Percentiles rank a stretch among this genome's conserved stretches.
These are phyloP conservation scores for Trametes sanguinea DNA, from an alignment of 768 basidiomycete genomes.

Conservation along the genomic window DNA sequence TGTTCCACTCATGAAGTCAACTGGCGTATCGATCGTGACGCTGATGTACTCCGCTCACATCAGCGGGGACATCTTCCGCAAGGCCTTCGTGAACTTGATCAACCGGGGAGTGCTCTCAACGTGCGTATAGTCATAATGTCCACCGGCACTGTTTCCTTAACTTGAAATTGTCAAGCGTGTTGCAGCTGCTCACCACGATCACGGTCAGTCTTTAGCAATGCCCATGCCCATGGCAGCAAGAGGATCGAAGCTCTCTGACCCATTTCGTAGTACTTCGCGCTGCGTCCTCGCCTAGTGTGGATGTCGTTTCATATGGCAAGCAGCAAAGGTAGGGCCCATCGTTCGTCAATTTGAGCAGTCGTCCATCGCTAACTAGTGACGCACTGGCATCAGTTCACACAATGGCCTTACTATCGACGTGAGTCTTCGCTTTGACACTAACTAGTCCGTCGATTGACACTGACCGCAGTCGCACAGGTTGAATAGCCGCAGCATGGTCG, in stretches of 20 bases:
- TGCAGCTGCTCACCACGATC: constrained; percentile 16
- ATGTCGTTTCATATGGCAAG: constrained; percentile 16
- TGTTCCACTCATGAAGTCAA: no score
- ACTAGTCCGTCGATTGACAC: neutral
- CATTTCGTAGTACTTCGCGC: constrained; percentile 13
- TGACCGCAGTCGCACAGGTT: neutral
- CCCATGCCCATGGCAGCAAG: neutral
- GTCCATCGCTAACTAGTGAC: neutral
- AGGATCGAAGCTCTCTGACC: no score
- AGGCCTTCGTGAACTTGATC: constrained; percentile 6
- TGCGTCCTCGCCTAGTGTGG: constrained; percentile 12
- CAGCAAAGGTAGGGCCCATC: constrained; percentile 13
- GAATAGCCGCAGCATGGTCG: constrained; percentile 6
- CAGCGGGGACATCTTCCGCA: neutral
- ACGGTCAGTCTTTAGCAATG: neutral
- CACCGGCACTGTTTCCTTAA: neutral
- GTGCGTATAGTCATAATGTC: neutral
- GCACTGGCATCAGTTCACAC: constrained; percentile 3
- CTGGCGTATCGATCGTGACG: neutral
- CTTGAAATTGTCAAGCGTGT: neutral
- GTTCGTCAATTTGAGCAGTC: no score
- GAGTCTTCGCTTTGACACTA: neutral
- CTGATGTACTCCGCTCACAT: neutral
- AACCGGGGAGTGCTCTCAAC: constrained; percentile 14
- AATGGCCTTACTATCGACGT: constrained; percentile 14